Evolutionary conservation across 2,329 filamentous ascomycete genomes (phyloP).

Genomic region (Xylariaceae sp.): DNA sequence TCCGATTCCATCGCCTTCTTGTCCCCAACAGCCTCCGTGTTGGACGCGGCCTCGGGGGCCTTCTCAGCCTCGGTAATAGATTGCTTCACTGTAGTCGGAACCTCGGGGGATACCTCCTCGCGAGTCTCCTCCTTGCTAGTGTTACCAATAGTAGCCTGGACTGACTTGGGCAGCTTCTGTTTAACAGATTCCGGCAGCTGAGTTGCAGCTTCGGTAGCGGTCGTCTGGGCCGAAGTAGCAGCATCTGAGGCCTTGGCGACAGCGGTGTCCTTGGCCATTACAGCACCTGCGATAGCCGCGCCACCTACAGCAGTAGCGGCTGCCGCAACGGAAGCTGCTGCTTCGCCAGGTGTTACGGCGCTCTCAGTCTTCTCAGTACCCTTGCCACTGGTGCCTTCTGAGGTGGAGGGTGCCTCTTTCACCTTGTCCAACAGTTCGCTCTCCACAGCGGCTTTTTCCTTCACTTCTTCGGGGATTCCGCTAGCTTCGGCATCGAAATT

Average conservation of each 20-base stretch:
- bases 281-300: conserved; percentile 29
- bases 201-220: conserved; percentile 29
- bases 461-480: conserved; percentile 59
- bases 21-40: conserved; percentile 64
- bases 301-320: conserved; percentile 37
- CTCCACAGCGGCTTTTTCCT: conserved; percentile 68
- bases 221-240: conserved; percentile 25
- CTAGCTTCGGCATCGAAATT: conserved; percentile 63
- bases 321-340: conserved; percentile 37
- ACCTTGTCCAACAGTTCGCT: conserved; percentile 66
- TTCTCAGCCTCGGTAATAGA: conserved; percentile 54
- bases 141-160: conserved; percentile 43
- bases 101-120: conserved; percentile 44
- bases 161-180: conserved; percentile 44
- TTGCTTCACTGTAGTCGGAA: conserved; percentile 53
- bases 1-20: conserved; percentile 73
- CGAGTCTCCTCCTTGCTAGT: conserved; percentile 38
- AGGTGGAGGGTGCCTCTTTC: conserved; percentile 53
- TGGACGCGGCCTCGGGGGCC: conserved; percentile 67
- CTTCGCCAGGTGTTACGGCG: conserved; percentile 36
- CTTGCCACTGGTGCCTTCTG: conserved; percentile 50
- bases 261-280: conserved; percentile 36
- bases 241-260: conserved; percentile 37
- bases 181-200: conserved; percentile 52
- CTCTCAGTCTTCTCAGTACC: conserved; percentile 50